Conservation (phyloP, 2,329 filamentous ascomycete genomes). For the Chalaropsis thielavioides region DNA sequence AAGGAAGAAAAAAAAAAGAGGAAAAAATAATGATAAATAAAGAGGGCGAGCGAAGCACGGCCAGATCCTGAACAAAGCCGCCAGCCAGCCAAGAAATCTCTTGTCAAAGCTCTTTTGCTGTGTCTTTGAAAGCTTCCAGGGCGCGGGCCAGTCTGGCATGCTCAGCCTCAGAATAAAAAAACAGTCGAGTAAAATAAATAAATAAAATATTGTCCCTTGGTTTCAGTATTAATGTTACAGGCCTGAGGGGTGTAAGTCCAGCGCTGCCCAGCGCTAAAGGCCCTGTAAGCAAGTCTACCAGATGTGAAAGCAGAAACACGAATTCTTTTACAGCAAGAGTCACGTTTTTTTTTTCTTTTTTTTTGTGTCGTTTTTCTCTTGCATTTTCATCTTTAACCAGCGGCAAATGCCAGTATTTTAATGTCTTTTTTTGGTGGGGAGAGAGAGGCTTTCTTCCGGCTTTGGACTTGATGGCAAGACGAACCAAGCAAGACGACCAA, state of each 20-base stretch:
- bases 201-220: not conserved
- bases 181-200: not conserved
- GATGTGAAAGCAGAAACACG: not conserved
- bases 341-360: not conserved
- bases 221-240: too few species aligned
- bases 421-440: too few species aligned
- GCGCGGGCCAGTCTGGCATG: not conserved
- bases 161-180: not conserved
- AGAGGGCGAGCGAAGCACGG: not conserved
- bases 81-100: not conserved
- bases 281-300: not conserved
- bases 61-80: not conserved
- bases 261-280: too few species aligned
- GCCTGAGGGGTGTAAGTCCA: too few species aligned
- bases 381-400: not conserved
- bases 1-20: too few species aligned
- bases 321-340: not conserved
- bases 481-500: too few species aligned
- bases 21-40: too few species aligned
- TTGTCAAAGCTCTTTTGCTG: not conserved
- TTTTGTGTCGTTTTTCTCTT: not conserved
- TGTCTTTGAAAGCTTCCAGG: not conserved
- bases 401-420: not conserved
- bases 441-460: too few species aligned
- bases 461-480: too few species aligned